These are phyloP conservation scores for Evansstolkia leycettana DNA, from an alignment of 495 filamentous ascomycete species.

Conservation along the genomic window DNA sequence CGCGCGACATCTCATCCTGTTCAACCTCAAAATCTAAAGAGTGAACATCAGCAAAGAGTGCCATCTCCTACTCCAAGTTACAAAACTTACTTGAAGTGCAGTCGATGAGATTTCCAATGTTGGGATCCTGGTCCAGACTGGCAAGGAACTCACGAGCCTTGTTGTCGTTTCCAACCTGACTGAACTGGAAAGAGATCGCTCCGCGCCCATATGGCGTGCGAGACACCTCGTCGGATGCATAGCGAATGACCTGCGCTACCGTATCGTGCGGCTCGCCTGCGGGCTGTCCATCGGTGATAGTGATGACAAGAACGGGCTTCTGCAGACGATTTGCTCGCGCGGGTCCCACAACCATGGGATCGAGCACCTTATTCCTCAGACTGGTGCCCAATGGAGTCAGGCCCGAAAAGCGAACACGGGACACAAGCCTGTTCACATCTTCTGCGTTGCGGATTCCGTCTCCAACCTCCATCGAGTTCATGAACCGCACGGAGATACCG, in stretches of 20 bases:
- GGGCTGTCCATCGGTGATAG: slow-evolving; percentile 59
- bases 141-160: slow-evolving; percentile 51
- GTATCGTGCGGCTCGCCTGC: slow-evolving; percentile 38
- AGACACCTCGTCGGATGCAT: slow-evolving; percentile 31
- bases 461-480: slow-evolving; percentile 42
- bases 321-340: slow-evolving; percentile 36
- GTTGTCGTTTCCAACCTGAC: slow-evolving; percentile 60
- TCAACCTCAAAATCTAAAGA: slow-evolving; percentile 50
- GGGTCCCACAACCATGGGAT: slow-evolving; percentile 41
- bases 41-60: not conserved
- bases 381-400: slow-evolving; percentile 56
- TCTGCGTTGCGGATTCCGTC: slow-evolving; percentile 44
- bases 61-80: not conserved
- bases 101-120: slow-evolving; percentile 51
- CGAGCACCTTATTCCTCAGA: slow-evolving; percentile 49
- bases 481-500: slow-evolving; percentile 58
- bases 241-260: slow-evolving; percentile 39
- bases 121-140: slow-evolving; percentile 50
- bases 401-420: slow-evolving; percentile 49
- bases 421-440: slow-evolving; percentile 46
- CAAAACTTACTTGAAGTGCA: slow-evolving; percentile 57
- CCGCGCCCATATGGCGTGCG: slow-evolving; percentile 36
- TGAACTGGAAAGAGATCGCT: slow-evolving; percentile 57
- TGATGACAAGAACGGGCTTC: slow-evolving; percentile 59
- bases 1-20: slow-evolving; percentile 48